These are phyloP conservation scores for Didymellaceae sp. DNA, from an alignment of 2,329 filamentous ascomycete genomes.

Conservation along the genomic window DNA sequence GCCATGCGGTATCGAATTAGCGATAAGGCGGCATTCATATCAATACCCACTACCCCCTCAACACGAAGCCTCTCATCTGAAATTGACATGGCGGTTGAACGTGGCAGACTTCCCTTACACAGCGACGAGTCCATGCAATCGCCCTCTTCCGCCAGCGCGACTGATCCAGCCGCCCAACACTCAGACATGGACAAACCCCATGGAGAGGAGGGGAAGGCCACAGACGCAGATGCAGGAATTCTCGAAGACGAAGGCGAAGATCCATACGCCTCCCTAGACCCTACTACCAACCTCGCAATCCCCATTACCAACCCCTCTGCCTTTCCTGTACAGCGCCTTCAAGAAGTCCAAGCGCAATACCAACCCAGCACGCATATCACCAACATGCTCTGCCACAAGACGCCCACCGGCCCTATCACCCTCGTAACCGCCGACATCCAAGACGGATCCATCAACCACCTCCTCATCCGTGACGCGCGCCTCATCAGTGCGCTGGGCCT, in stretches of 20 bases:
- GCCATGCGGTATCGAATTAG: not conserved
- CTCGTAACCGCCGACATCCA: constrained; percentile 23
- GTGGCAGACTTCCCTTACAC: no score
- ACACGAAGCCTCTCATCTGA: no score
- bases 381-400: constrained; percentile 16
- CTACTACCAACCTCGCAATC: not conserved
- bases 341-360: constrained; percentile 22
- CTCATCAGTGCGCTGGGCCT: constrained; percentile 23
- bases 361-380: constrained; percentile 17
- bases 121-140: no score
- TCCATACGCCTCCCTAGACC: not conserved
- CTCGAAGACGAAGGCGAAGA: not conserved
- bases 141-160: no score
- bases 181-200: not conserved
- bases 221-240: not conserved
- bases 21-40: not conserved
- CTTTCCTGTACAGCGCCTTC: constrained; percentile 19
- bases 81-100: no score
- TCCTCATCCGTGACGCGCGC: constrained; percentile 19
- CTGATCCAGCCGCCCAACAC: no score
- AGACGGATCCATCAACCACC: constrained; percentile 22
- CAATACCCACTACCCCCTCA: not conserved
- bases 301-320: constrained; percentile 20
- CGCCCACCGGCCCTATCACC: not conserved
- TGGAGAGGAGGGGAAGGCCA: no score